Evolutionary conservation across 495 filamentous ascomycete species (phyloP), one percentile per base, ranked within the genome.

Genomic region (Aspergillus cavernicola): DNA sequence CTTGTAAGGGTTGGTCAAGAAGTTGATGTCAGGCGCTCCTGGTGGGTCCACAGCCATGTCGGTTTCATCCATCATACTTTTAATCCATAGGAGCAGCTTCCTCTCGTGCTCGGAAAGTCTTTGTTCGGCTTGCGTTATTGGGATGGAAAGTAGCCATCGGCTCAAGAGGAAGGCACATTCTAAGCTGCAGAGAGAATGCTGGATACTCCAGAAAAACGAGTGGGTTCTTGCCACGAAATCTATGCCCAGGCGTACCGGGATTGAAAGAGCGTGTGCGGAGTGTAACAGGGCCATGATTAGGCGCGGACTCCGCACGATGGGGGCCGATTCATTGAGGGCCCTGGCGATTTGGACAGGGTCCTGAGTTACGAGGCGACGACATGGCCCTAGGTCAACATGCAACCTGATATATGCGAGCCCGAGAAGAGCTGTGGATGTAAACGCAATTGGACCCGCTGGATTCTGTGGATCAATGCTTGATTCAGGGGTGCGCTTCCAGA

Each of bases 41-140:
- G 68, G 65, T 7, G 69, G 69, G 60, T 72, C 69, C 32, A 85
- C 82, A 37, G 85, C 83, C 64, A 87, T 85, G 55, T 87, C 84
- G 8, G 86, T 89, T 72, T 90, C 86, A 61, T 87, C 83, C 58
- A 90, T 77, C 81, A 90, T 86, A 58, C 80, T 84, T 46, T 84
- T 81, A 32, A 90, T 76, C 75, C 80, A 86, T 35, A 82, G 67
- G 18, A 87, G 76, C 9, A 89, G 71, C 53, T 81, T 82, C 45
- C 73, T 73, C 63, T 90, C 86, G 47, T 90, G 73, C 22, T 75
- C 74, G 1, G 73, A 74, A 18, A 78, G 56, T 33, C 69, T 63
- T 42, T 76, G 74, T 33, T 76, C 72, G 4, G 71, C 61, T 41
- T 74, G 72, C 0, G 74, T 74, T 7, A 65, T 55, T 12, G 78